Conservation (phyloP, 2,329 filamentous ascomycete species). For the Pyricularia sp. region DNA sequence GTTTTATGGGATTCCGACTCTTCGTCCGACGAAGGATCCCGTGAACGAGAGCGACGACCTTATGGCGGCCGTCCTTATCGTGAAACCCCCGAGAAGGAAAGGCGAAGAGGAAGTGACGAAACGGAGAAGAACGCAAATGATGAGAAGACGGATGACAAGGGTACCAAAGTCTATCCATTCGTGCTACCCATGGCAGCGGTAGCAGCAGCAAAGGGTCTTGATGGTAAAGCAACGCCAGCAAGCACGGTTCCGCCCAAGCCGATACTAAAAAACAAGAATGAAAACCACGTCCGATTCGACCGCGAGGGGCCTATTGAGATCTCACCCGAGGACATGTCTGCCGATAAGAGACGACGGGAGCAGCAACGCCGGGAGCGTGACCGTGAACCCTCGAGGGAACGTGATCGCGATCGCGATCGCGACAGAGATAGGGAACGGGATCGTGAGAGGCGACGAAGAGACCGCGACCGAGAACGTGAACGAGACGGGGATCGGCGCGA, state of each 20-base stretch:
- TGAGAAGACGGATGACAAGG: constrained; percentile 8
- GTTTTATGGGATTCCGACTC: constrained; percentile 20
- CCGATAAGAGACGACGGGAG: constrained; percentile 16
- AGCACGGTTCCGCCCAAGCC: constrained; percentile 38
- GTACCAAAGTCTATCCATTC: constrained; percentile 23
- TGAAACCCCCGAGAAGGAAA: constrained; percentile 6
- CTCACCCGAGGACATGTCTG: constrained; percentile 18
- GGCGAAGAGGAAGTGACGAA: background rate
- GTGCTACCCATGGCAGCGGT: constrained; percentile 23
- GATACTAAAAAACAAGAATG: constrained; percentile 53
- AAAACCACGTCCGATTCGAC: constrained; percentile 46
- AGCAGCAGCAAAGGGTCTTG: constrained; percentile 19
- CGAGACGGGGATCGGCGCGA: constrained; percentile 8
- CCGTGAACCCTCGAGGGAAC: constrained; percentile 14
- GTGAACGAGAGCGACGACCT: constrained; percentile 7
- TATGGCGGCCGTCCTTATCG: constrained; percentile 5
- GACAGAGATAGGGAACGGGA: constrained; percentile 25
- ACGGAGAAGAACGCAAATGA: constrained; percentile 8
- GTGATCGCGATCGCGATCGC: constrained; percentile 19
- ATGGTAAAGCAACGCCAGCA: constrained; percentile 21
- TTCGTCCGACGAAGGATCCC: constrained; percentile 10
- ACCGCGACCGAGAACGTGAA: constrained; percentile 22
- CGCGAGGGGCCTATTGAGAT: constrained; percentile 36
- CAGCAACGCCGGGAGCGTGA: constrained; percentile 17
- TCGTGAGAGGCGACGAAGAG: constrained; percentile 26